Conservation (phyloP, 768 basidiomycete genomes). For the Naganishia onofrii region DNA sequence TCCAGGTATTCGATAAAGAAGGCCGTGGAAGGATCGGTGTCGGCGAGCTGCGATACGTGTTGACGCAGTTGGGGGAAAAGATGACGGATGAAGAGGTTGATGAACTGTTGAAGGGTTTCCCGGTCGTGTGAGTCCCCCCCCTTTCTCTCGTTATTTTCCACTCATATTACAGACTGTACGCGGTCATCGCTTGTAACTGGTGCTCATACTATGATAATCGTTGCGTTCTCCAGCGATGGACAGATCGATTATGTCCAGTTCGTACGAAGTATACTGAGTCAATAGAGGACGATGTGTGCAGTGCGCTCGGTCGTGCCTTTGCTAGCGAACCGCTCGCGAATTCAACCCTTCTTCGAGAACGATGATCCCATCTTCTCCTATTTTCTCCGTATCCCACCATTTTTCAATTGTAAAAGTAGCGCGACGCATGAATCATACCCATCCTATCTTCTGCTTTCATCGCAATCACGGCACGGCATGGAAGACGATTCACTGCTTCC, state of each 20-base stretch:
- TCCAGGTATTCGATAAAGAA: slow-evolving; percentile 98
- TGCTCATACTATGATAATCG: no score
- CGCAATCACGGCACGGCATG: no score
- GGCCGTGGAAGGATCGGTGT: slow-evolving; percentile 88
- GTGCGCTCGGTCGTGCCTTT: no score
- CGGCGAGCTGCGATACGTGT: slow-evolving; percentile 85
- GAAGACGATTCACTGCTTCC: no score
- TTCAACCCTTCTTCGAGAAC: neutral
- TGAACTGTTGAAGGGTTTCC: slow-evolving; percentile 92
- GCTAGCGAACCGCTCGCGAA: no score
- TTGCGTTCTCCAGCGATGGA: slow-evolving; percentile 65
- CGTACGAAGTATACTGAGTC: slow-evolving; percentile 86
- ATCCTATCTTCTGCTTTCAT: no score
- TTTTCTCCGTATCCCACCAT: neutral
- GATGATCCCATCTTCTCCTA: neutral
- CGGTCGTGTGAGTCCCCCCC: slow-evolving; percentile 71
- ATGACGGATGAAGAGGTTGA: slow-evolving; percentile 98
- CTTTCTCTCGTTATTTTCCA: slow-evolving; percentile 12
- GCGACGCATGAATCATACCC: neutral
- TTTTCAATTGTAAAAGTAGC: neutral
- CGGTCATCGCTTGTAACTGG: no score
- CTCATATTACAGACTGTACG: no score
- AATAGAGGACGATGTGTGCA: slow-evolving; percentile 55
- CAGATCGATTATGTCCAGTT: slow-evolving; percentile 98
- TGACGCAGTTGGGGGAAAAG: slow-evolving; percentile 97